Conservation (phyloP, 1,139 yeast genomes). For the Suhomyces anneliseae region DNA sequence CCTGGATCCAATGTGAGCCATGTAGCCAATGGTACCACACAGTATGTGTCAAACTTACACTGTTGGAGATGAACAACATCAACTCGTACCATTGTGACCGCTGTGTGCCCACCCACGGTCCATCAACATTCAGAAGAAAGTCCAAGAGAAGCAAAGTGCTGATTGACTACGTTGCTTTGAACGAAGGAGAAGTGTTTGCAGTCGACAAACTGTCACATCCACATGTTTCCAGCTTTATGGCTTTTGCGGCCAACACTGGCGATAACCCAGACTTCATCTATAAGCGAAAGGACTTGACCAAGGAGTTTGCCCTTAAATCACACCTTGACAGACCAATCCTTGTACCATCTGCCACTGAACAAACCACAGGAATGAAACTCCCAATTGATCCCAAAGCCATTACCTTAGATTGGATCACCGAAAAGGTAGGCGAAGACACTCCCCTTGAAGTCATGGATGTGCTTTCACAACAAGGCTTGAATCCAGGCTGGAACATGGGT, state of each 20-base stretch:
- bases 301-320: constrained; percentile 32
- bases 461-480: constrained; percentile 66
- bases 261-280: constrained; percentile 8
- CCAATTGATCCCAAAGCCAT: constrained; percentile 39
- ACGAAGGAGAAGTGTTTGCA: constrained; percentile 69
- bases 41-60: constrained; percentile 45
- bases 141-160: constrained; percentile 54
- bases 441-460: constrained; percentile 89
- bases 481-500: constrained; percentile 67
- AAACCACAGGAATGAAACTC: constrained; percentile 36
- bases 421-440: constrained; percentile 60
- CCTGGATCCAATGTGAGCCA: constrained; percentile 64
- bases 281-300: constrained; percentile 23
- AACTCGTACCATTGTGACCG: constrained; percentile 54
- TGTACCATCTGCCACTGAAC: constrained; percentile 31
- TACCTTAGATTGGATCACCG: constrained; percentile 58
- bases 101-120: constrained; percentile 51
- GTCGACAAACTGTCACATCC: constrained; percentile 62
- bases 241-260: constrained; percentile 19
- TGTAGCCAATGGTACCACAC: constrained; percentile 67
- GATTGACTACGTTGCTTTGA: constrained; percentile 77
- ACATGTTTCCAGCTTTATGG: constrained; percentile 47
- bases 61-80: constrained; percentile 39
- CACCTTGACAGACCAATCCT: constrained; percentile 31
- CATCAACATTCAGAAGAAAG: constrained; percentile 52